Conservation (phyloP, 23 red algal genomes). For the Gracilaria gracilis region DNA sequence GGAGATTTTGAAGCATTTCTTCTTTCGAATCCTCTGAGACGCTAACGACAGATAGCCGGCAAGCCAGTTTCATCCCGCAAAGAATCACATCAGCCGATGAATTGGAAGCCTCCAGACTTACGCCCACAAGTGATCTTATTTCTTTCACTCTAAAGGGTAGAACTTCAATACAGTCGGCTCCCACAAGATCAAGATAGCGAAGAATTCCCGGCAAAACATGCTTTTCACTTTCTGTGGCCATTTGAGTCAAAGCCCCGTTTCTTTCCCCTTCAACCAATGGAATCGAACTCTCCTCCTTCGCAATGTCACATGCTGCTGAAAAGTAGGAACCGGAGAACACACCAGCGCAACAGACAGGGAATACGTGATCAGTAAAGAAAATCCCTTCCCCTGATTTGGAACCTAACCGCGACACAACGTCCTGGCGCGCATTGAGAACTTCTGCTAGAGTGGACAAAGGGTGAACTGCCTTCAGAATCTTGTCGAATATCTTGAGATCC, state of each 20-base stretch:
- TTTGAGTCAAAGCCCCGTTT: not conserved
- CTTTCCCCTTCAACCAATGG: not conserved
- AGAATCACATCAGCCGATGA: conserved; percentile 59
- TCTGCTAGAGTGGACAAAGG: conserved; percentile 6
- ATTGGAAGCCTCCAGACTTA: conserved; percentile 17
- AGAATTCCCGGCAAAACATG: conserved; percentile 52
- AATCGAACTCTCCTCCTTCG: conserved; percentile 27
- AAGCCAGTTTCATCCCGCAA: conserved; percentile 39
- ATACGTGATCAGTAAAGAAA: conserved; percentile 38
- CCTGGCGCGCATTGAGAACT: conserved; percentile 20
- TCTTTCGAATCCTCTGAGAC: not conserved
- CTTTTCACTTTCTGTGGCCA: conserved; percentile 37
- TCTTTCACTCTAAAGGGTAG: not conserved
- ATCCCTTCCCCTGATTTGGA: conserved; percentile 45
- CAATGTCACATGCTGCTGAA: conserved; percentile 41
- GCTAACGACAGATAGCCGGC: conserved; percentile 2
- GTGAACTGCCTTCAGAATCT: conserved; percentile 41
- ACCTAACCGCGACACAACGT: conserved; percentile 62
- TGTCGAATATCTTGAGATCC: conserved; percentile 67
- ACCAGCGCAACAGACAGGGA: conserved; percentile 56
- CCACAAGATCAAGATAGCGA: conserved; percentile 31
- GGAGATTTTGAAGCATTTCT: conserved; percentile 1
- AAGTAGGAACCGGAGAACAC: conserved; percentile 49
- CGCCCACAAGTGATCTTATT: not conserved
- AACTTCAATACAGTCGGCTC: conserved; percentile 22